Evolutionary conservation across 345 rosid genomes (phyloP), one percentile per base, ranked within the genome.

Genomic region (Gossypium australe): DNA sequence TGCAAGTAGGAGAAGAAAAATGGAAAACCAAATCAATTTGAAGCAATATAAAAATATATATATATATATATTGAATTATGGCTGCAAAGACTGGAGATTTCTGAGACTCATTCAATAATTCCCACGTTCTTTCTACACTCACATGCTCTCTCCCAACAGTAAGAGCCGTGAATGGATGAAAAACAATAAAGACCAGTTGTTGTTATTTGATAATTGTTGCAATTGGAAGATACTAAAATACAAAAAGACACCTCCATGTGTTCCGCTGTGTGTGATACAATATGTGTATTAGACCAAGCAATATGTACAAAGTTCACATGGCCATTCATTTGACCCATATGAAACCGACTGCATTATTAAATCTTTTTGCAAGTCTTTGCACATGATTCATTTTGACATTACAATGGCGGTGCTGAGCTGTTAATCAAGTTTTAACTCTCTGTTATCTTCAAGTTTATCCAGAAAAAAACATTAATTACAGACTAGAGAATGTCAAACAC

Each of bases 111-210:
- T 81, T 84, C 82, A 86, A 84, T 85, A 75, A 84, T 84, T 86
- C 79, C 84, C 94, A 87, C 83, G 91, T 87, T 87, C 84, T 80
- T 45, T 56, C 63, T 7, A 43, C 51, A 63, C 70, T 77, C 94
- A 86, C 91, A 86, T 87, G 91, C 74, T 44, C 25, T 77, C 68
- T 63, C 85, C 84, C 87, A 57, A 44, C 70, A 79, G 22, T 5
- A 74, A 34, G 75, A 83, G 84, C 85, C 78, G 80, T 71, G 81
- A 80, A 79, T 60, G 76, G 47, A 78, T 84, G 77, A 69, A 69
- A 71, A 71, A 41, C 80, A 72, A 55, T 75, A 48, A 60, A 9
- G 70, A 34, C 34, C 25, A 55, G 34, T 38, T 77, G 48, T 67
- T 52, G 47, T 64, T 27, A 8, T 65, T 56, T 12, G 7, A 8